Base-by-base conservation (phyloP, 2,329 filamentous ascomycete genomes). In the Colletotrichum lupini region DNA sequence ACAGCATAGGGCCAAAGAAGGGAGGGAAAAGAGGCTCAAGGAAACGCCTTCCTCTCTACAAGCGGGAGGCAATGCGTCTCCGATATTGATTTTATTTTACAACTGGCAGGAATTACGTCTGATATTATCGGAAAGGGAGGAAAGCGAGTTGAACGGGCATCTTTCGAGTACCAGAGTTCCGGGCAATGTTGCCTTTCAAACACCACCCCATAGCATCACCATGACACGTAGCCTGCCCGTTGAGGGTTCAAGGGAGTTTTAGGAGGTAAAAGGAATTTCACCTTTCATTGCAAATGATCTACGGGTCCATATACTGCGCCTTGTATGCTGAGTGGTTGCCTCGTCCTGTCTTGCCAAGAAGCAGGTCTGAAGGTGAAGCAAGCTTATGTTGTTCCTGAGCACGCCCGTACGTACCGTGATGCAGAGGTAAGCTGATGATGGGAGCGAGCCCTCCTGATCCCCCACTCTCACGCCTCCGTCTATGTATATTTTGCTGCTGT, bases 81-180 rank as follows among this genome's bases (percentile, higher is more conserved):
- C 46, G 63, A 14, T 24, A 32, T 22, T 65, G 62, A 65, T 65
- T 65, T 56, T 55, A 22, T 56, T 16, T 42, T 30, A 28, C 22
- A 24, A 14, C 16, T 24, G 46, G n/a, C 28, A 26, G 46, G 46
- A 63, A 26, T 53, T 14, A 22, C 12, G 61, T 24, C 49, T 35
- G 28, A 49, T 30, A 35, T 52, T 63, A 53, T 56, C 22, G 28
- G 16, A 49, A 42, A 42, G 62, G 52, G 24, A 56, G 28, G 19
- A 19, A 58, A 22, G 26, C 53, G 63, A 66, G 63, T 66, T 66
- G 35, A 32, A 65, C 32, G 52, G 52, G 62, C 24, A 63, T 42
- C 46, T 46, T 53, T 26, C 55, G 12, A 55, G 22, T 24, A 56
- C 55, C 32, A 16, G 7, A 26, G 30, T 56, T 56, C 49, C 37